Evolutionary conservation across 495 filamentous ascomycete genomes (phyloP), one percentile per base, ranked within the genome.

Genomic region (Daldinia caldariorum): DNA sequence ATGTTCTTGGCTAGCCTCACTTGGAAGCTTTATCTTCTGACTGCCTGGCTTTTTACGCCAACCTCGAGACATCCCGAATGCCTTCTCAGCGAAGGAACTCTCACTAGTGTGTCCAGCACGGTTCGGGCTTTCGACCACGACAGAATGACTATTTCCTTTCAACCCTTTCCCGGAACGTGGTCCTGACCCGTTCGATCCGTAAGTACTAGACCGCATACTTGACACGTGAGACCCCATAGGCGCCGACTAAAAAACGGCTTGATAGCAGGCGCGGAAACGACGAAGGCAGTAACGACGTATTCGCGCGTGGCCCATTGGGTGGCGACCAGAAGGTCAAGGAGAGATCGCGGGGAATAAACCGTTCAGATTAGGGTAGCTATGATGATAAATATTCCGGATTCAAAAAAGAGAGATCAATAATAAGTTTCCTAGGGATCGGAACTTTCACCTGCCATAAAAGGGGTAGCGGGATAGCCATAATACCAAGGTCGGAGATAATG

Each of bases 231-330:
- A 34, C 57, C 63, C 63, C 56, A 67, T 16, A 67, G 56, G 20
- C 57, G 63, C n/a, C 47, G 45, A 22, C 56, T 60, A 7, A 66
- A 66, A 4, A 66, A 37, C 6, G 63, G 63, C 43, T 59, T 59
- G 63, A 66, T 60, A 6, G 63, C 56, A 20, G 63, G 63, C 2
- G 63, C 63, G 13, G 63, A 66, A 13, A 66, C 63, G 22, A 55
- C 63, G 56, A 66, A 66, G 2, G 56, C 49, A n/a, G 63, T 60
- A 12, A 66, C 56, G 20, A 66, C 34, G 22, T 66, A 66, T 47
- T 66, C 63, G 31, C 63, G 63, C 31, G 56, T 66, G 14, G 63
- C 55, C 63, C 63, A 66, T n/a, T 60, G 47, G 10, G 56, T 66
- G 12, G 63, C 37, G 37, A 66, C 49, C 6, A 59, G 56, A 35